phyloP scores from a whole-genome alignment of 2,329 filamentous ascomycete species.

The Epichloe glyceriae region DNA sequence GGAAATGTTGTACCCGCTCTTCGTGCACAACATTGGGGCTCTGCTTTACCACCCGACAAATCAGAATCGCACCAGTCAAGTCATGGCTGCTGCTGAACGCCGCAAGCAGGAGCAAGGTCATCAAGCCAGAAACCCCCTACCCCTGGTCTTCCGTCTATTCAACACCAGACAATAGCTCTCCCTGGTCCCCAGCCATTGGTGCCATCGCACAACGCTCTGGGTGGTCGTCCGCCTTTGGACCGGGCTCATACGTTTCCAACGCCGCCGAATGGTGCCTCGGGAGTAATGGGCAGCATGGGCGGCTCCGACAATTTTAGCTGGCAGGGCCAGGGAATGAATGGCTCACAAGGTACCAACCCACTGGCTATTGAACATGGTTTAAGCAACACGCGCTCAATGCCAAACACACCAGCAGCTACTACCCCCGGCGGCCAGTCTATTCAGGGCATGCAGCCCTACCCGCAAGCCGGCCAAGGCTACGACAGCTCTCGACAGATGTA shows the following conservation, averaged over 20 bases:
- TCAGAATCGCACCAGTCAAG: slow-evolving; percentile 66
- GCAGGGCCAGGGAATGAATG: slow-evolving; percentile 49
- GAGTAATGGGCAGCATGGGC: slow-evolving; percentile 63
- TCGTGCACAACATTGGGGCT: slow-evolving; percentile 93
- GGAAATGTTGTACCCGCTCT: slow-evolving; percentile 84
- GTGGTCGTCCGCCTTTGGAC: slow-evolving; percentile 61
- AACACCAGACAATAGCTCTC: slow-evolving; percentile 51
- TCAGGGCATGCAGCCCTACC: slow-evolving; percentile 70
- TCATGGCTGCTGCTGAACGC: slow-evolving; percentile 74
- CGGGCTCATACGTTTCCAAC: slow-evolving; percentile 89
- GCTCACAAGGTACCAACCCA: slow-evolving; percentile 50
- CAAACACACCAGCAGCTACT: slow-evolving; percentile 78
- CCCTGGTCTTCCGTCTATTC: slow-evolving; percentile 53
- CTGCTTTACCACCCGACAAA: slow-evolving; percentile 90
- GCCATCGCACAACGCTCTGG: slow-evolving; percentile 56
- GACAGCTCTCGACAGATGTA: slow-evolving; percentile 71
- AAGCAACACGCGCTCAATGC: slow-evolving; percentile 72
- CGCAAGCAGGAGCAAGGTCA: slow-evolving; percentile 58
- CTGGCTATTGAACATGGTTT: slow-evolving; percentile 70
- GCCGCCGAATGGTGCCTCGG: slow-evolving; percentile 83
- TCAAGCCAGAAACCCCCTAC: slow-evolving; percentile 45
- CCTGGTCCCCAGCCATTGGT: slow-evolving; percentile 41
- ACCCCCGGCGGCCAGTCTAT: slow-evolving; percentile 66
- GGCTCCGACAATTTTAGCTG: slow-evolving; percentile 72
- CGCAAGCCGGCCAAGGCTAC: slow-evolving; percentile 54